phyloP scores from a whole-genome alignment of 2,329 filamentous ascomycete genomes.

The Colletotrichum sp. region DNA sequence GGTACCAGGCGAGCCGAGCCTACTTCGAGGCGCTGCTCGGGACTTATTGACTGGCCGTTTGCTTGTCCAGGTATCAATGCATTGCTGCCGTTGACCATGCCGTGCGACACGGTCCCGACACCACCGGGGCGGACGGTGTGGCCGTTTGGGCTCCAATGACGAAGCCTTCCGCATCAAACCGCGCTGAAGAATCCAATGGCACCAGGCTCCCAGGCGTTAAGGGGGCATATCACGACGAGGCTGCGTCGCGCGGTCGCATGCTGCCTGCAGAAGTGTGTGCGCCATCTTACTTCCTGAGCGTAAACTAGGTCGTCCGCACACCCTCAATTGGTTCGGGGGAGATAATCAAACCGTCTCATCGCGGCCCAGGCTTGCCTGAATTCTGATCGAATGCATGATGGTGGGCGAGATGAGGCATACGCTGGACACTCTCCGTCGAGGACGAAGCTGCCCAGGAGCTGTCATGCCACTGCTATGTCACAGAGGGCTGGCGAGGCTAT shows the following conservation, averaged over 20 bases:
- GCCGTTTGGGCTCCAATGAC: not conserved
- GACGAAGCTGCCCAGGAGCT: not conserved
- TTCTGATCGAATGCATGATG: not conserved
- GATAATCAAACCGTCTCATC: not conserved
- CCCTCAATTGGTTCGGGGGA: not conserved
- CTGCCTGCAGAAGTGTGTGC: not conserved
- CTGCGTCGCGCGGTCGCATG: not conserved
- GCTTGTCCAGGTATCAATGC: not conserved
- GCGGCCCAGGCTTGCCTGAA: not conserved
- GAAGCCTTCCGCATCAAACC: not conserved
- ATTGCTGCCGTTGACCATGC: not conserved
- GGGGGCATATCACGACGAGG: not conserved
- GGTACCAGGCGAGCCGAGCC: not conserved
- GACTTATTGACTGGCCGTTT: not conserved
- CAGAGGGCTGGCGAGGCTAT: not conserved
- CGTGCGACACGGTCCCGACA: not conserved
- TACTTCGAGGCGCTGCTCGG: not conserved
- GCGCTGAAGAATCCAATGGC: not conserved
- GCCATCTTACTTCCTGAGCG: not conserved
- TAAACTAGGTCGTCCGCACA: too few relatives aligned
- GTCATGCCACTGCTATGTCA: not conserved
- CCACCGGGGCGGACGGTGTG: not conserved
- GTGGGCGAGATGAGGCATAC: not conserved
- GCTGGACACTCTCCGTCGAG: not conserved
- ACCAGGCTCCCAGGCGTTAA: not conserved